Evolutionary conservation across 257 asterid species (phyloP).

Genomic region (Lycium barbarum): DNA sequence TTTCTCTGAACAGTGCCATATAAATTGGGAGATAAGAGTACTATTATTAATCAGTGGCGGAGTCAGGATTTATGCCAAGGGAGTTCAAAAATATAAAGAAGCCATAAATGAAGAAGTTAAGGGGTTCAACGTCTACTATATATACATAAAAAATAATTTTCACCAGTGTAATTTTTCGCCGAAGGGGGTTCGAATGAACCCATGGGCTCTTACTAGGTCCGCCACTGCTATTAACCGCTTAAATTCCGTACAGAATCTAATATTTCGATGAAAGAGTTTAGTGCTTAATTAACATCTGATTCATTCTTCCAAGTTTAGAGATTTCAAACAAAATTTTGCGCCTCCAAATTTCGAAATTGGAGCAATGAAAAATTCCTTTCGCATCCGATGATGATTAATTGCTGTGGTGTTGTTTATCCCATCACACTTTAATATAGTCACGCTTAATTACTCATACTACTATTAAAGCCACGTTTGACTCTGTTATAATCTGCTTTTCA

Average conservation of each 20-base stretch:
- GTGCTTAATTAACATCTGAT: background rate
- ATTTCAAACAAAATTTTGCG: background rate
- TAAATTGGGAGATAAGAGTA: background rate
- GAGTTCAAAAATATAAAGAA: no score
- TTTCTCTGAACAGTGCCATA: no score
- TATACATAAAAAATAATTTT: no score
- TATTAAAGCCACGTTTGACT: background rate
- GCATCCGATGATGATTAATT: background rate
- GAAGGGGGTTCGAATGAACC: no score
- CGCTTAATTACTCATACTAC: background rate
- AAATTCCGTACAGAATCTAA: background rate
- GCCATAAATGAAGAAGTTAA: no score
- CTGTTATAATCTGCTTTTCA: background rate
- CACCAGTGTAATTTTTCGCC: no score
- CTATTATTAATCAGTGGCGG: no score
- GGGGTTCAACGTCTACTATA: no score
- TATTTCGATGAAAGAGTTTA: background rate
- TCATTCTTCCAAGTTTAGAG: background rate
- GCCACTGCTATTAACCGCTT: background rate
- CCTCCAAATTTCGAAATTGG: no score
- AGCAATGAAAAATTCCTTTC: background rate
- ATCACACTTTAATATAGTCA: background rate
- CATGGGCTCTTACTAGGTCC: no score
- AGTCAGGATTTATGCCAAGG: no score
- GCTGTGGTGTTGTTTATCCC: background rate